A percentile compares a stretch with the other conserved stretches of the same genome.
Conservation (phyloP, 345 rosid genomes). For the Rhodamnia rubescens region DNA sequence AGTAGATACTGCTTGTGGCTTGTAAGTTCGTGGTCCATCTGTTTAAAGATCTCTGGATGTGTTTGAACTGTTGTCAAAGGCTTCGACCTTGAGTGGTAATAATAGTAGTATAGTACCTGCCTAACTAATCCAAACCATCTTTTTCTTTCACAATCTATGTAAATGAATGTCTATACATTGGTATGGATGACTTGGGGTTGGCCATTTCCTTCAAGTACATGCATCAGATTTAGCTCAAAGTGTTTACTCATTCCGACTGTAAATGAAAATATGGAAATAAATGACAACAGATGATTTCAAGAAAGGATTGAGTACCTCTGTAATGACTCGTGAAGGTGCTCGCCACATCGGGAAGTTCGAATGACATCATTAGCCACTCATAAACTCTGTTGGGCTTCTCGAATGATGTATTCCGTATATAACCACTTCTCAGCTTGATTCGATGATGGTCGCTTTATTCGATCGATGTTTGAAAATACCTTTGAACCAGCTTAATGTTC, state of each 20-base stretch:
- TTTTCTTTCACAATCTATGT: background rate
- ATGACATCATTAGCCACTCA: background rate
- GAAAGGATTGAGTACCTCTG: background rate
- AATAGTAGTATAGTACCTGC: background rate
- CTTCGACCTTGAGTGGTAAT: background rate
- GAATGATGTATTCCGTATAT: background rate
- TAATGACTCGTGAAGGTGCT: background rate
- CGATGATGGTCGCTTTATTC: background rate
- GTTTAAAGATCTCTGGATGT: background rate
- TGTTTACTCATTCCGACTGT: background rate
- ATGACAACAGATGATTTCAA: background rate
- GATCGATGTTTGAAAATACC: background rate
- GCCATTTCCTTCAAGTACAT: background rate
- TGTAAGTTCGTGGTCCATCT: background rate
- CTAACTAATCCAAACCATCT: background rate
- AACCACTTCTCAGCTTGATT: background rate
- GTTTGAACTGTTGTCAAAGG: background rate
- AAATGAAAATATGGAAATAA: background rate
- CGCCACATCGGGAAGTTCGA: background rate
- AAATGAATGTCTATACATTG: background rate
- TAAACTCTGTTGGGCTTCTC: background rate
- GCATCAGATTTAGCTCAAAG: background rate
- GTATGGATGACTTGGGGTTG: background rate
- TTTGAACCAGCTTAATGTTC: background rate
- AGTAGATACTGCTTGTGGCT: background rate